Percentiles rank a stretch among this genome's conserved stretches.
Conservation (phyloP, 2,329 filamentous ascomycete species). For the Fusarium algeriense region DNA sequence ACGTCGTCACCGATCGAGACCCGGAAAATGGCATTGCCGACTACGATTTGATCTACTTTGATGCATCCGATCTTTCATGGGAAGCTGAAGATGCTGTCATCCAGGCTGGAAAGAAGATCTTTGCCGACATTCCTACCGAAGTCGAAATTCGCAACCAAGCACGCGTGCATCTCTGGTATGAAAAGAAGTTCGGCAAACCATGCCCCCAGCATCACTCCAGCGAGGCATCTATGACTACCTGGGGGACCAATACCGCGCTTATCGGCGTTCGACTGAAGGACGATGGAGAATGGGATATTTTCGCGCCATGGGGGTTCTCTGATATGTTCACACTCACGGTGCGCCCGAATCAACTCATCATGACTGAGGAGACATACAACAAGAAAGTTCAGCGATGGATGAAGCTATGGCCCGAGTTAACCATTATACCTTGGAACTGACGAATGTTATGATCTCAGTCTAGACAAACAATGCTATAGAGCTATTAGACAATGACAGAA, state of each 20-base stretch:
- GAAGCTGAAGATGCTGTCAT: slow-evolving; percentile 54
- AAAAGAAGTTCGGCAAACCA: slow-evolving; percentile 47
- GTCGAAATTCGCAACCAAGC: slow-evolving; percentile 56
- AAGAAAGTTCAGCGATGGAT: slow-evolving; percentile 51
- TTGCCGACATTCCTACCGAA: slow-evolving; percentile 48
- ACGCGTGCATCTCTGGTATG: slow-evolving; percentile 55
- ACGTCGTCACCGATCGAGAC: slow-evolving; percentile 46
- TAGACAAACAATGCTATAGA: neutral
- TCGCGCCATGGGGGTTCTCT: slow-evolving; percentile 52
- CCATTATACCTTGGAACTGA: slow-evolving; percentile 45
- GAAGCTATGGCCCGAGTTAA: slow-evolving; percentile 48
- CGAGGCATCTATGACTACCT: slow-evolving; percentile 51
- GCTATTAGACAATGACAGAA: neutral
- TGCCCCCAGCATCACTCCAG: slow-evolving; percentile 49
- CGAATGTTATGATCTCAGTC: neutral
- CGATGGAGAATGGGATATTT: slow-evolving; percentile 50
- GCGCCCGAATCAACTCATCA: slow-evolving; percentile 50
- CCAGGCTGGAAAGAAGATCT: slow-evolving; percentile 47
- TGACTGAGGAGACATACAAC: slow-evolving; percentile 46
- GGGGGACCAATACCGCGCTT: slow-evolving; percentile 53
- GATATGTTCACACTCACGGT: slow-evolving; percentile 53
- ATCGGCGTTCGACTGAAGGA: slow-evolving; percentile 47
- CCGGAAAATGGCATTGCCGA: slow-evolving; percentile 53
- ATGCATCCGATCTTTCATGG: slow-evolving; percentile 51
- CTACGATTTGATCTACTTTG: slow-evolving; percentile 55